Conservation (phyloP, 768 basidiomycete genomes). For the Macrolepiota albuminosa region DNA sequence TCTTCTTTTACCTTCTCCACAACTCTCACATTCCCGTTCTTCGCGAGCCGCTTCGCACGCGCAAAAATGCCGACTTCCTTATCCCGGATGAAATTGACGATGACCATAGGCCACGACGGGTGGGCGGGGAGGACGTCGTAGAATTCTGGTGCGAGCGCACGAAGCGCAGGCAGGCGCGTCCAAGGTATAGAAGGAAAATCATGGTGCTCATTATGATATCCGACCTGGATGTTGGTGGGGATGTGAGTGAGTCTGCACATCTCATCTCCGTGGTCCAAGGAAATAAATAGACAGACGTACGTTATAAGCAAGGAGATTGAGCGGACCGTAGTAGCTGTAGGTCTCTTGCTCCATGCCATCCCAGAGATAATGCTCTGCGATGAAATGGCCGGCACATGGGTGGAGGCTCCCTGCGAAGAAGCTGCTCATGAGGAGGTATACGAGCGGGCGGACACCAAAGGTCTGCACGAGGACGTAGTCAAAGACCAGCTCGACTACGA, state of each 20-base stretch:
- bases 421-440: slow-evolving; percentile 84
- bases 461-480: slow-evolving; percentile 58
- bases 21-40: slow-evolving; percentile 25
- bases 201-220: slow-evolving; percentile 99
- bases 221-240: slow-evolving; percentile 51
- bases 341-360: slow-evolving; percentile 93
- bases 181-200: slow-evolving; percentile 97
- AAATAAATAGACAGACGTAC: slow-evolving; percentile 29
- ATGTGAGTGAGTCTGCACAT: neutral
- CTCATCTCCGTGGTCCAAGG: too few relatives aligned
- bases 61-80: slow-evolving; percentile 85
- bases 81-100: slow-evolving; percentile 90
- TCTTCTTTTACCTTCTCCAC: neutral
- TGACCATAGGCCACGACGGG: slow-evolving; percentile 93
- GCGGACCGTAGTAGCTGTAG: slow-evolving; percentile 91
- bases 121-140: slow-evolving; percentile 88
- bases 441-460: slow-evolving; percentile 43
- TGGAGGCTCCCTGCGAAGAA: slow-evolving; percentile 98
- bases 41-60: slow-evolving; percentile 65
- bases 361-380: slow-evolving; percentile 96
- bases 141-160: slow-evolving; percentile 82
- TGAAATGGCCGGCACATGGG: slow-evolving; percentile 96
- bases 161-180: slow-evolving; percentile 86
- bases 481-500: slow-evolving; percentile 63
- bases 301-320: slow-evolving; percentile 92